phyloP scores from a whole-genome alignment of 768 basidiomycete genomes.

The Cantharellus anzutake region DNA sequence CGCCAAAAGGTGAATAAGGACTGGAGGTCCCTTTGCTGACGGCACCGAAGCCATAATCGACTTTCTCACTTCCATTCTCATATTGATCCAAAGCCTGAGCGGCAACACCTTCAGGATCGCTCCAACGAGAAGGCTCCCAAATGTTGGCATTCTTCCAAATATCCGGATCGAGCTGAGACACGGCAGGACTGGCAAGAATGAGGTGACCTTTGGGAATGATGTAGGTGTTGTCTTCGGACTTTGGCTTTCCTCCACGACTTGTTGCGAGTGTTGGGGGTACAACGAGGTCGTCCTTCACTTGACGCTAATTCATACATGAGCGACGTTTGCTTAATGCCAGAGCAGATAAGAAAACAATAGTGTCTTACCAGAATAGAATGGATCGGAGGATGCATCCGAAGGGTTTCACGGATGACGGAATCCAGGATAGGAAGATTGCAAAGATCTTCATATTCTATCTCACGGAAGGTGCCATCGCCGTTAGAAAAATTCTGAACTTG shows the following conservation, averaged over 20 bases:
- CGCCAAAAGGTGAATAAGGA: slow-evolving; percentile 95
- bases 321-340: not conserved
- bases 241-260: slow-evolving; percentile 30
- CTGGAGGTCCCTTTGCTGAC: slow-evolving; percentile 93
- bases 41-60: slow-evolving; percentile 91
- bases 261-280: slow-evolving; percentile 67
- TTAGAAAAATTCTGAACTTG: slow-evolving; percentile 67
- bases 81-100: slow-evolving; percentile 62
- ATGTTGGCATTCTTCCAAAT: slow-evolving; percentile 55
- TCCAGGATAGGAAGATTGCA: slow-evolving; percentile 70
- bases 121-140: slow-evolving; percentile 79
- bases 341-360: not conserved
- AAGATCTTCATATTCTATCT: slow-evolving; percentile 73
- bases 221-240: slow-evolving; percentile 37
- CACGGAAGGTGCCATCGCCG: slow-evolving; percentile 48
- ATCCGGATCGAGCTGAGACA: slow-evolving; percentile 69
- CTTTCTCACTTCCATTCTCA: slow-evolving; percentile 57
- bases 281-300: slow-evolving; percentile 68
- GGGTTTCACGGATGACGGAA: slow-evolving; percentile 80
- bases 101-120: slow-evolving; percentile 64
- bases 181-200: slow-evolving; percentile 73
- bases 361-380: slow-evolving; percentile 54
- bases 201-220: slow-evolving; percentile 80
- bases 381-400: slow-evolving; percentile 86
- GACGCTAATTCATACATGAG: slow-evolving; percentile 28